phyloP scores from a whole-genome alignment of 192 early-diverging fungal species.

The Coemansia sp. region DNA sequence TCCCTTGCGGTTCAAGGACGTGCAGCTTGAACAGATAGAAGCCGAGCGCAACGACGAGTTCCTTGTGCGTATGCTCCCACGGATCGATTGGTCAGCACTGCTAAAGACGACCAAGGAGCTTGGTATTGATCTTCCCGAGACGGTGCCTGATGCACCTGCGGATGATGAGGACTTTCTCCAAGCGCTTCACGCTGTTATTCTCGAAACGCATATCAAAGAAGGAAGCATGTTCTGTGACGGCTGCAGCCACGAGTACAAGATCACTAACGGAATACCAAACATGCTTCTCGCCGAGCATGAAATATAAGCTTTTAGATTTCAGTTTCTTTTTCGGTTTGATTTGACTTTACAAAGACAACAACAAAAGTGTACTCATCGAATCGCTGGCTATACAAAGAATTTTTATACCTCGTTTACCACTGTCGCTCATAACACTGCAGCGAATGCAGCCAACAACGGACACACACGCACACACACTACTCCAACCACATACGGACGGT shows the following conservation, averaged over 20 bases:
- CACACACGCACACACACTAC: conserved; percentile 14
- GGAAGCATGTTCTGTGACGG: conserved; percentile 91
- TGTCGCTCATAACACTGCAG: too few relatives aligned
- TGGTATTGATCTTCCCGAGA: conserved; percentile 24
- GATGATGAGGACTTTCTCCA: conserved; percentile 59
- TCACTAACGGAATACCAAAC: conserved; percentile 92
- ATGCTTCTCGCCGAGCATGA: conserved; percentile 85
- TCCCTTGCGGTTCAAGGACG: conserved; percentile 84
- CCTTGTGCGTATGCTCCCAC: conserved; percentile 74
- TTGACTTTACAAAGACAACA: neutral
- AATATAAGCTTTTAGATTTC: conserved; percentile 25
- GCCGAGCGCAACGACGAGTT: conserved; percentile 88
- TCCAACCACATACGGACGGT: conserved; percentile 77
- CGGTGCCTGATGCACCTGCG: conserved; percentile 27
- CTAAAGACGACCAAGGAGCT: conserved; percentile 65
- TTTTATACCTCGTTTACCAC: too few relatives aligned
- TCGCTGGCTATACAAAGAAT: too few relatives aligned
- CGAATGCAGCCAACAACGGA: neutral
- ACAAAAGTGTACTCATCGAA: too few relatives aligned
- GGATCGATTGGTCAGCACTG: conserved; percentile 77
- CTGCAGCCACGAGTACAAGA: conserved; percentile 87
- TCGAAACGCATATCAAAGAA: conserved; percentile 87
- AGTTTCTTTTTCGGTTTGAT: neutral
- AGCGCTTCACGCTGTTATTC: conserved; percentile 70
- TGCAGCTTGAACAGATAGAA: conserved; percentile 79